These are phyloP conservation scores for Tagetes erecta DNA, from an alignment of 129 eudicot genomes.

Conservation along the genomic window DNA sequence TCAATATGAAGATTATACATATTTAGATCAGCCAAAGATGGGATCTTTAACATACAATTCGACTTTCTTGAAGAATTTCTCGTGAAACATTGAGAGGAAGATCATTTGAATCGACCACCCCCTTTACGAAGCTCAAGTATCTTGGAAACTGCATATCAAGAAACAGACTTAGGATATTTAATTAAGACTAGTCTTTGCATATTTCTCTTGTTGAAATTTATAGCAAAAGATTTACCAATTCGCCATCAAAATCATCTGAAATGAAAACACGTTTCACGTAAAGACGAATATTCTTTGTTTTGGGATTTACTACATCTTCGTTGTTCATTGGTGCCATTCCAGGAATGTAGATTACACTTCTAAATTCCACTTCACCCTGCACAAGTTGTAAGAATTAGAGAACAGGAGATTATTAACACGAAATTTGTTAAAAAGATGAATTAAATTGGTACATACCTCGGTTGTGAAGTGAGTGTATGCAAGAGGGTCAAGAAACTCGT, in stretches of 20 bases:
- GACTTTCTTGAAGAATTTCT: conserved; percentile 97
- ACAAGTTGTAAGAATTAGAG: conserved; percentile 5
- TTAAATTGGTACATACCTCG: conserved; percentile 53
- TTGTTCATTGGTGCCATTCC: conserved; percentile 98
- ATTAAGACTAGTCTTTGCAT: too few species aligned
- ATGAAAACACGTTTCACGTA: conserved; percentile 95
- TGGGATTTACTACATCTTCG: conserved; percentile 83
- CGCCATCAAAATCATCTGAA: conserved; percentile 99
- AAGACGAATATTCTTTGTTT: conserved; percentile 93
- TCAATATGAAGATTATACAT: not conserved
- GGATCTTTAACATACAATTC: conserved; percentile 60
- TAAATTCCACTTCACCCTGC: conserved; percentile 97
- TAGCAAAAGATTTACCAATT: conserved; percentile 56
- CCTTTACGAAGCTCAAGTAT: conserved; percentile 86
- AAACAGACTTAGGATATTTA: conserved; percentile 2
- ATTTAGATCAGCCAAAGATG: not conserved
- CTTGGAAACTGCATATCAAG: conserved; percentile 77
- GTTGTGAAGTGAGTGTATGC: conserved; percentile 84
- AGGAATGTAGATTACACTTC: conserved; percentile 87
- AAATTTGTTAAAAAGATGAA: not conserved
- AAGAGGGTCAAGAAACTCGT: conserved; percentile 84
- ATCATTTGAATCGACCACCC: conserved; percentile 83
- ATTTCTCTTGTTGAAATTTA: not conserved
- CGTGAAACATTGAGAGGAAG: conserved; percentile 90
- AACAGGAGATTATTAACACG: not conserved